Base-by-base conservation (phyloP, 1,139 yeast species). In the Magnusiomyces ingens region DNA sequence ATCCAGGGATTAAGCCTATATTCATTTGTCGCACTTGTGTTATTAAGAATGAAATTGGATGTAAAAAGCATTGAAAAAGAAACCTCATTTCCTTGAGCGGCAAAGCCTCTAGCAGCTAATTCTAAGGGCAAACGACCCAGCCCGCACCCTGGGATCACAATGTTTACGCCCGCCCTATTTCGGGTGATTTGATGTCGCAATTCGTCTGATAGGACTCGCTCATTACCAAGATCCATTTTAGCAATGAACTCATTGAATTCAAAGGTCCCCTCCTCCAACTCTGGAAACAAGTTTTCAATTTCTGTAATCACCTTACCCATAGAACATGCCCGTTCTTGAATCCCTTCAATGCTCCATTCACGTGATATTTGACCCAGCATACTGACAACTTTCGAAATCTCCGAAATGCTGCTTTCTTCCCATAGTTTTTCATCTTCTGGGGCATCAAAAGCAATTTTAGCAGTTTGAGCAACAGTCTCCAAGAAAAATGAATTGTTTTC, bases 71-170 rank as follows among this genome's bases (percentile, higher is more conserved):
- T 88, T 63, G 85, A 94, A 62, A 82, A 84, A 21, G 93, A 83
- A 62, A 84, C 79, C 64, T 90, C 96, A 66, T 88, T 89, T 0
- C 96, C 96, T 60, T 86, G 90, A n/a, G 85, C 80, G 67, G 76
- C 70, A 65, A 83, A 87, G 1, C 96, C 95, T 52, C 75, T 62
- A 35, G 66, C 68, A 1, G 87, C 88, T 51, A 87, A 70, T 50
- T 89, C 96, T 54, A 79, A 76, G n/a, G 88, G 85, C 56, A 88
- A 67, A 52, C 96, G 67, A 0, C 94, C 96, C 18, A 87, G 71
- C 0, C 96, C 96, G 57, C 89, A 82, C 0, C 96, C 96, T 0
- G 96, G 96, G 1, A 84, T 82, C 37, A 89, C 71, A 0, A 87
- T 74, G 47, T 75, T 73, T 1, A 78, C 61, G 13, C 71, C 52